phyloP scores from a whole-genome alignment of 2,329 filamentous ascomycete species.

The Aspergillus costaricaensis region DNA sequence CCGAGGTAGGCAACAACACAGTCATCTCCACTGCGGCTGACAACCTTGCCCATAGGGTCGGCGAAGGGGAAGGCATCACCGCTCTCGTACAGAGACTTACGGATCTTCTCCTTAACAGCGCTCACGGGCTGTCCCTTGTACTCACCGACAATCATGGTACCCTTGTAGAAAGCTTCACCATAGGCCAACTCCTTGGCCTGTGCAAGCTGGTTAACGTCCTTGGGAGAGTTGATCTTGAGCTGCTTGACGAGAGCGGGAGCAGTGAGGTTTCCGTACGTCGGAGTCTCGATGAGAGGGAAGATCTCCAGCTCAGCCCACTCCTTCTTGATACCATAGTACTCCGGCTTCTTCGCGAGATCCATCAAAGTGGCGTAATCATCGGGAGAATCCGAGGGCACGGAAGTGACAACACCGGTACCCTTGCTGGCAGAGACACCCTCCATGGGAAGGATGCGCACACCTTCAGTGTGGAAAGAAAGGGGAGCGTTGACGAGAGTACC shows the following conservation, averaged over 20 bases:
- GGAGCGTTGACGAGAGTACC: constrained; percentile 90
- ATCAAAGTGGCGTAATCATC: constrained; percentile 90
- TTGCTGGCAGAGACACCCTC: constrained; percentile 88
- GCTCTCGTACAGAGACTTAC: constrained; percentile 72
- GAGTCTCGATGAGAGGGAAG: constrained; percentile 84
- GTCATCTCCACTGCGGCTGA: constrained; percentile 85
- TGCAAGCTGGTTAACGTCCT: constrained; percentile 85
- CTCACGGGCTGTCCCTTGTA: constrained; percentile 87
- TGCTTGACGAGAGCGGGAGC: constrained; percentile 84
- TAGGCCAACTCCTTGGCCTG: constrained; percentile 96
- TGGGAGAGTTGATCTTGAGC: constrained; percentile 94
- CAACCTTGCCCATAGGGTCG: constrained; percentile 86
- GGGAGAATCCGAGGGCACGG: constrained; percentile 90
- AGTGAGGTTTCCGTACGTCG: constrained; percentile 80
- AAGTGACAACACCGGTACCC: constrained; percentile 95
- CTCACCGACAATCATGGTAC: constrained; percentile 82
- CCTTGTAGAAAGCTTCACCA: constrained; percentile 97
- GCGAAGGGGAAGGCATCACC: constrained; percentile 87
- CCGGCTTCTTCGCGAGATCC: constrained; percentile 90
- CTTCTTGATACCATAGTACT: constrained; percentile 94
- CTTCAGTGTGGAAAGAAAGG: constrained; percentile 78
- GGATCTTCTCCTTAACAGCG: constrained; percentile 81
- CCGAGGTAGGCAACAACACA: constrained; percentile 92
- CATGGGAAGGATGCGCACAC: constrained; percentile 91
- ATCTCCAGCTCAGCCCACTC: constrained; percentile 95